These are phyloP conservation scores for Brassica incana DNA, from an alignment of 345 rosid species.

Conservation along the genomic window DNA sequence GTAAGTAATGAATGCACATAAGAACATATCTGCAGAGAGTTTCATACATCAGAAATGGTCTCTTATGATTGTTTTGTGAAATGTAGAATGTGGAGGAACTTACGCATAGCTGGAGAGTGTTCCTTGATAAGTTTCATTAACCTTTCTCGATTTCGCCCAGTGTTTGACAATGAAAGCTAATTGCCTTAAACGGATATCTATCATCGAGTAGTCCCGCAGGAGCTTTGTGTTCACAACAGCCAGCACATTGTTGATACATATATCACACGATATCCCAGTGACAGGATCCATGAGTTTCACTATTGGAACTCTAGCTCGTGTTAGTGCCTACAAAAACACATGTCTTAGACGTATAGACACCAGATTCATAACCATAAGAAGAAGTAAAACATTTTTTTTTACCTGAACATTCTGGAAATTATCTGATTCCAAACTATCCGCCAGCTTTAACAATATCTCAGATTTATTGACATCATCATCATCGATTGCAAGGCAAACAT, in stretches of 20 bases:
- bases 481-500: conserved; percentile 79
- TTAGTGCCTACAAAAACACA: conserved; percentile 58
- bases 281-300: conserved; percentile 97
- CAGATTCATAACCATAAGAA: background rate
- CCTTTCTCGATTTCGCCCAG: conserved; percentile 97
- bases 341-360: background rate
- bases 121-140: conserved; percentile 94
- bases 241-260: conserved; percentile 87
- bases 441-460: conserved; percentile 78
- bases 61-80: background rate
- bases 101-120: conserved; percentile 98
- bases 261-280: conserved; percentile 92
- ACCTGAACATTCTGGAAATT: conserved; percentile 95
- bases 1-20: conserved; percentile 97
- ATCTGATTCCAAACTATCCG: conserved; percentile 75
- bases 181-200: conserved; percentile 83
- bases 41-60: background rate
- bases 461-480: conserved; percentile 61
- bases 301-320: conserved; percentile 94
- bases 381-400: conserved; percentile 13
- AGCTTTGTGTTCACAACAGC: conserved; percentile 98
- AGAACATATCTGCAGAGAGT: conserved; percentile 75
- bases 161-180: conserved; percentile 89
- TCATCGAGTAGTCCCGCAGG: conserved; percentile 72
- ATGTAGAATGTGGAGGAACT: conserved; percentile 40